Base-by-base conservation (phyloP, 2,329 filamentous ascomycete species). In the Exophiala sp. region DNA sequence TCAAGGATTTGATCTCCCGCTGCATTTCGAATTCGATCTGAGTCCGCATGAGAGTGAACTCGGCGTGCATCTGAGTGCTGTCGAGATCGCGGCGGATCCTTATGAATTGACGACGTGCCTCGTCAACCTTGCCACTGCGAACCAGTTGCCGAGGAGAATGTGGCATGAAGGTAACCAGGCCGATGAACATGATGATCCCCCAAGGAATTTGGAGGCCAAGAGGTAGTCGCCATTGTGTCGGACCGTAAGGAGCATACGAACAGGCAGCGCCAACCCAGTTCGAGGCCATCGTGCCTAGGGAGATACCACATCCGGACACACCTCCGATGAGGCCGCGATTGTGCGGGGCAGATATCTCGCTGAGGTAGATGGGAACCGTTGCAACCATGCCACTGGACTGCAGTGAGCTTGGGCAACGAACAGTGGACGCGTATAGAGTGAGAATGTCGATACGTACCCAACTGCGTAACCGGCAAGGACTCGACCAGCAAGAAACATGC, bases 141-240 rank as follows among this genome's bases (percentile, higher is more conserved):
- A 94, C 85, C 63, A 80, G 89, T 76, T 83, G 93, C 64, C 88
- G 85, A 42, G 88, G 88, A 0, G 86, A 91, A 67, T 94, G 87
- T 50, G 88, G 88, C n/a, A 95, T 82, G 64, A 88, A 69, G 62
- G 81, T 78, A 58, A 88, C 68, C 21, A 94, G 78, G 62, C 88
- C 88, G 40, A 64, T 65, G 45, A 58, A 59, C n/a, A 95, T 81
- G 57, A 94, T 83, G 35, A 90, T 29, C 38, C 85, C 87, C 84
- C 86, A 94, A 48, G 81, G 70, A 69, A 90, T 86, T 72, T 94
- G 88, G 43, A 94, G 73, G 40, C 69, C 80, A 60, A 94, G 88
- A 48, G 86, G 85, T 50, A 93, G 88, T 58, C 88, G 85, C 76
- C 89, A 93, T 3, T 83, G 81, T 56, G 77, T 77, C 3, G 79